Evolutionary conservation across 108 stramenopile genomes (phyloP), one percentile per base, ranked within the genome.

Genomic region (Nitzschia sp.): DNA sequence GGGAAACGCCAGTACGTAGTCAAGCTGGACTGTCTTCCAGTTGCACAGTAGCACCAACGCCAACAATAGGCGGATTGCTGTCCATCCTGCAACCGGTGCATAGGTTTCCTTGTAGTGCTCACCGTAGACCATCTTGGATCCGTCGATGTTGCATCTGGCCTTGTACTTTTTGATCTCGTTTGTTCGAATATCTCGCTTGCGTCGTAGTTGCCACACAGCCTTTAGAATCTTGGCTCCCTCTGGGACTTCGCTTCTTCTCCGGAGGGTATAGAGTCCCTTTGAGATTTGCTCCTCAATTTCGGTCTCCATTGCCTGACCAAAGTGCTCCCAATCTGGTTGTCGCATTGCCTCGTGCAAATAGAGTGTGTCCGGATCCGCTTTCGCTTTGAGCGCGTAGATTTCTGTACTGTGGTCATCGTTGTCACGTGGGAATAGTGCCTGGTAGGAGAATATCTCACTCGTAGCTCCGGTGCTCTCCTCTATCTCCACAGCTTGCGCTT

Each of bases 41-140:
- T 56, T 38, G 31, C 63, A 53, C n/a, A 76, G 36, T 4, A 62
- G 11, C 3, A 53, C 31, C 0, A 82, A 38, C 1, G 54, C 54
- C 2, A 85, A 48, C 15, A 85, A 21, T 2, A 77, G 27, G 1
- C 78, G 57, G 17, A 85, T 70, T 2, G 80, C 63, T 1, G 47
- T 59, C 84, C 84, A 82, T 4, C 48, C 46, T 15, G 69, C 81
- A 5, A 82, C 81, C 57, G 84, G 84, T 1, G 84, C 76, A 47
- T 85, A 85, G 0, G 78, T 82, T 33, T 82, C 36, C 17, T 67
- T 51, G 36, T 82, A 85, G 65, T 85, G 55, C 17, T 59, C 26
- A 0, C 76, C 75, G 27, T 70, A 23, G 1, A 27, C 13, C 66
- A 66, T 63, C 45, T 66, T 31, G 5, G 70, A 76, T 1, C 83